These are phyloP conservation scores for Trichocladium antarcticum DNA, from an alignment of 495 filamentous ascomycete species.

Conservation along the genomic window DNA sequence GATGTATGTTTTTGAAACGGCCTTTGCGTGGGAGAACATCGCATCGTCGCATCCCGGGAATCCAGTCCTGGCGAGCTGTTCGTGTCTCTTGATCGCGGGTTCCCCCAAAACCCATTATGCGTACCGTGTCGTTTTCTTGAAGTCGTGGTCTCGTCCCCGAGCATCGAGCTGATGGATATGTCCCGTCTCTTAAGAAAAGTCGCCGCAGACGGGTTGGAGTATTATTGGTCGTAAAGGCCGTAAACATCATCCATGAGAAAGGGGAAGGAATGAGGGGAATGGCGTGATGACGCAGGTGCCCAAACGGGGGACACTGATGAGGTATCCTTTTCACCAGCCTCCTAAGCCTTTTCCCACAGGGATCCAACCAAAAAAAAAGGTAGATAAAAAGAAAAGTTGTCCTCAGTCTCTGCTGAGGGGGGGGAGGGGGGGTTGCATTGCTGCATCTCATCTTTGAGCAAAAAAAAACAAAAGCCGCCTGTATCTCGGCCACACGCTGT, in stretches of 20 bases:
- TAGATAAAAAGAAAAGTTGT: conserved; percentile 16
- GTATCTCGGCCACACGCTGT: conserved; percentile 34
- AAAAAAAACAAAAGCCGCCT: conserved; percentile 31
- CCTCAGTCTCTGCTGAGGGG: conserved; percentile 33
- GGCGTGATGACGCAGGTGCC: background rate
- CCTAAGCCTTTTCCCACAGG: conserved; percentile 7
- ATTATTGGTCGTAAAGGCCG: conserved; percentile 35
- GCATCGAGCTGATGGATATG: conserved; percentile 29
- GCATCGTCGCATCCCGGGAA: conserved; percentile 8
- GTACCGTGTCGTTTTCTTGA: conserved; percentile 21
- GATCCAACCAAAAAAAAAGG: conserved; percentile 13
- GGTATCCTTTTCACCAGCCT: conserved; percentile 23
- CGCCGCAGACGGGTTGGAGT: conserved; percentile 22
- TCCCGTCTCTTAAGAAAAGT: conserved; percentile 23
- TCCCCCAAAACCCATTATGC: conserved; percentile 15
- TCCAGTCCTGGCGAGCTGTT: conserved; percentile 21
- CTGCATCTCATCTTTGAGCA: conserved; percentile 38
- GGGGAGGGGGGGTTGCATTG: conserved; percentile 40
- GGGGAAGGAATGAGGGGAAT: conserved; percentile 13
- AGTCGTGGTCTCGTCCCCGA: conserved; percentile 18
- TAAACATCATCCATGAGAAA: conserved; percentile 35
- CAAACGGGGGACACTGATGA: conserved; percentile 6
- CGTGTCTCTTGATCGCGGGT: conserved; percentile 19
- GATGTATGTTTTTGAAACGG: conserved; percentile 20
- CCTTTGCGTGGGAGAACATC: conserved; percentile 17